These are phyloP conservation scores for Boletus vermiculosoides DNA, from an alignment of 768 basidiomycete genomes.

Conservation along the genomic window DNA sequence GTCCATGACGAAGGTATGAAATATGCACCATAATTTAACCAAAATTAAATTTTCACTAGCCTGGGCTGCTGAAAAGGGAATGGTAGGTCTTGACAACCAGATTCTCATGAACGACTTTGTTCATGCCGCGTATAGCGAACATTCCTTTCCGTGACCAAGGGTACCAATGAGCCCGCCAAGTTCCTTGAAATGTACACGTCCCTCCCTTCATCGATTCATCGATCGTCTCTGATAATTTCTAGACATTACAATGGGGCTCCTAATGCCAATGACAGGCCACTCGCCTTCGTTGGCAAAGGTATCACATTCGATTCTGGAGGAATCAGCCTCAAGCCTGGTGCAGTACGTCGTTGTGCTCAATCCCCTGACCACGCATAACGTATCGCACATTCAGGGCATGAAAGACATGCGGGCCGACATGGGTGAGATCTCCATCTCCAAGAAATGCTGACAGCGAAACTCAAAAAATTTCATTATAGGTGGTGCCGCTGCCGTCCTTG, in stretches of 20 bases:
- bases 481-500: slow-evolving; percentile 77
- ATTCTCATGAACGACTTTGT: not conserved
- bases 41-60: slow-evolving; percentile 36
- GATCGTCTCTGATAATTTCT: not conserved
- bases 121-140: slow-evolving; percentile 47
- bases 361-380: not conserved
- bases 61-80: slow-evolving; percentile 82
- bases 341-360: slow-evolving; percentile 40
- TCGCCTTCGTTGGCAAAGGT: slow-evolving; percentile 83
- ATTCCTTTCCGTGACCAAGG: slow-evolving; percentile 85
- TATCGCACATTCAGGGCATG: slow-evolving; percentile 54
- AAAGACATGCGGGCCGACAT: slow-evolving; percentile 86
- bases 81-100: slow-evolving; percentile 48
- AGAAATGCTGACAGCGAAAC: not conserved
- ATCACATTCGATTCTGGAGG: slow-evolving; percentile 90
- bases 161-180: slow-evolving; percentile 80
- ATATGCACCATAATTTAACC: not conserved
- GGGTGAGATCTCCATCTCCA: slow-evolving; percentile 46
- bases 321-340: slow-evolving; percentile 78
- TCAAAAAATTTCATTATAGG: slow-evolving; percentile 36
- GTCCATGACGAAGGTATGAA: slow-evolving; percentile 69
- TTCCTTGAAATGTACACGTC: slow-evolving; percentile 74
- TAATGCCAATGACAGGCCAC: slow-evolving; percentile 52
- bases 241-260: slow-evolving; percentile 83
- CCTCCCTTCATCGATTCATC: not conserved